These are phyloP conservation scores for Russula brevipes DNA, from an alignment of 768 basidiomycete species.

Conservation along the genomic window DNA sequence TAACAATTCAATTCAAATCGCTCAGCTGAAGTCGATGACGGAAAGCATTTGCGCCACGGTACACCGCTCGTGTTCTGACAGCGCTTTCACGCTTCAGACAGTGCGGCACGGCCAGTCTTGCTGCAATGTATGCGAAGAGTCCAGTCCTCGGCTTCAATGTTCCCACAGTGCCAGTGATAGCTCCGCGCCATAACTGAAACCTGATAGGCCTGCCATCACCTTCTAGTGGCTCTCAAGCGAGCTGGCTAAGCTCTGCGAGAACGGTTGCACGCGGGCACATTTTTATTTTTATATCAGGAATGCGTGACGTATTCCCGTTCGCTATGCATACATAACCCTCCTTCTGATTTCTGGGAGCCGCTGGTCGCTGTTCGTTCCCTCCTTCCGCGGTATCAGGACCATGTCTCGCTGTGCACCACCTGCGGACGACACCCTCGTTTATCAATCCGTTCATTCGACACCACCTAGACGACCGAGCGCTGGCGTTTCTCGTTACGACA, in stretches of 20 bases:
- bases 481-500: conserved; percentile 20
- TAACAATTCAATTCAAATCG: too few relatives aligned
- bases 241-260: neutral
- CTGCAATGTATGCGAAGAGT: neutral
- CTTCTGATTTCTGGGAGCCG: neutral
- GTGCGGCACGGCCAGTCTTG: neutral
- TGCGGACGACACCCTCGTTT: conserved; percentile 18
- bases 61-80: too few relatives aligned
- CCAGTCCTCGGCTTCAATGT: neutral
- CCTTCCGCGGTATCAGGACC: neutral
- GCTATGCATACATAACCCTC: neutral
- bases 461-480: conserved; percentile 22
- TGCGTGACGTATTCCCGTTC: conserved; percentile 13
- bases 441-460: conserved; percentile 19
- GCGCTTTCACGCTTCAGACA: too few relatives aligned
- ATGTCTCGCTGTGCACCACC: conserved; percentile 17
- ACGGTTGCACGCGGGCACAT: neutral
- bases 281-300: neutral
- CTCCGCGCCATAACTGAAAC: neutral
- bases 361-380: neutral
- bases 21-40: too few relatives aligned
- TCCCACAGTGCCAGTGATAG: too few relatives aligned
- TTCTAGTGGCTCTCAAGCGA: conserved; percentile 1
- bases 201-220: neutral
- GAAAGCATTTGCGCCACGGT: too few relatives aligned